Evolutionary conservation across 306 rosid genomes (phyloP).

Genomic region (Trifolium pratense): DNA sequence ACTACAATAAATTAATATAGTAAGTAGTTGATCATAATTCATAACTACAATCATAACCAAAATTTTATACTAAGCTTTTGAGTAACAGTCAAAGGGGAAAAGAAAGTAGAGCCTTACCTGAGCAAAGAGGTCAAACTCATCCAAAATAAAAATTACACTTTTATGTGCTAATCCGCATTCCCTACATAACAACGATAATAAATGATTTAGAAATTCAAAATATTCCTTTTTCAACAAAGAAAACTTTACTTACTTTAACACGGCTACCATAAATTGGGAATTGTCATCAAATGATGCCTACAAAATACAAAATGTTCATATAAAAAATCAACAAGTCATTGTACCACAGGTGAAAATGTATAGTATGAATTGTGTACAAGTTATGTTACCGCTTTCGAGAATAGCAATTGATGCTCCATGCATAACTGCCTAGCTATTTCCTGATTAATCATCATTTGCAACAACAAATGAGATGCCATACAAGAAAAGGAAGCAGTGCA

Average conservation of each 20-base stretch:
- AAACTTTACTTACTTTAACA: conserved; percentile 71
- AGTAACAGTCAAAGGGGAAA: conserved; percentile 29
- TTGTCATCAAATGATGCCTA: conserved; percentile 95
- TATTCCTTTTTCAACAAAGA: conserved; percentile 26
- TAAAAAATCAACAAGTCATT: conserved; percentile 40
- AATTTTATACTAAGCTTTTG: conserved; percentile 35
- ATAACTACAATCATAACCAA: conserved; percentile 10
- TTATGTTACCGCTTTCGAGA: conserved; percentile 80
- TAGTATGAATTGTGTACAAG: neutral
- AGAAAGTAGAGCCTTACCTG: conserved; percentile 61
- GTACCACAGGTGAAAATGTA: conserved; percentile 8
- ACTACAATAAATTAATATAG: neutral
- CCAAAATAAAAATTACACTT: conserved; percentile 79
- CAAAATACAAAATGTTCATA: conserved; percentile 50
- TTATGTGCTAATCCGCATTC: conserved; percentile 95
- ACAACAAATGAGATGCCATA: conserved; percentile 37
- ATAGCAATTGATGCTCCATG: conserved; percentile 72
- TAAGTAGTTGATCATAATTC: conserved; percentile 29
- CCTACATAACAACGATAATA: conserved; percentile 58
- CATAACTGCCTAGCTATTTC: conserved; percentile 96
- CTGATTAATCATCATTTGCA: conserved; percentile 56
- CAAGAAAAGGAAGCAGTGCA: conserved; percentile 24
- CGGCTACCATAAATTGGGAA: conserved; percentile 87
- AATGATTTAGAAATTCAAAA: conserved; percentile 30
- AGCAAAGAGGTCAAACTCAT: conserved; percentile 95